Evolutionary conservation across 768 basidiomycete genomes (phyloP), one percentile per base, ranked within the genome.

Genomic region (Pleurotus djamor): DNA sequence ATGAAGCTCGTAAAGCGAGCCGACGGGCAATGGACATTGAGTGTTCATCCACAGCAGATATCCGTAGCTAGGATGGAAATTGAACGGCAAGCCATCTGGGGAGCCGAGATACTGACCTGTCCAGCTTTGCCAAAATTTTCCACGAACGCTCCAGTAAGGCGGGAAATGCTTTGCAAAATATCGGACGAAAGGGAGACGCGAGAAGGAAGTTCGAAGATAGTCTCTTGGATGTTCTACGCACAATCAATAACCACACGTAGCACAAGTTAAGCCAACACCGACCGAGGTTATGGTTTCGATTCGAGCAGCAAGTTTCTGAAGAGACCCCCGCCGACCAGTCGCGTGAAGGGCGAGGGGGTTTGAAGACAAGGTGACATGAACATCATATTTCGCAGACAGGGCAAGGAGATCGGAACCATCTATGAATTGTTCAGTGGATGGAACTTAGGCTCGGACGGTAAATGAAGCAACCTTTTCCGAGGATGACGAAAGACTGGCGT

Each of bases 91-190:
- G 49, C 49, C 59, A 8, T 13, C 16, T 41, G 44, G 13, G n/a
- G 34, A 58, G 52, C 10, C 32, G 2, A 54, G 49, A 57, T 38
- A 47, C 52, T 45, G 45, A 84, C 87, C 71, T 78, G 75, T 60
- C 81, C 79, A 56, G 74, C 71, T 44, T 34, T 56, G 8, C 78
- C 79, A 32, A 76, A 65, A 59, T 78, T 79, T 67, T 89, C 86
- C 4, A 85, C 69, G 62, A 86, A 85, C 4, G 86, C 89, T 47
- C 83, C 84, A 5, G 88, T 79, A 16, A 83, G 59, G 55, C 87
- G 84, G n/a, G 91, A 92, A 60, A 92, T 83, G 32, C 77, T 79
- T 60, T 85, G 83, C 17, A 87, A 64, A n/a, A 84, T 61, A 57
- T 82, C 80, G 8, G 72, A 64, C 0, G 69, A 72, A 43, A 90